A percentile compares a stretch with the other conserved stretches of the same genome.
Evolutionary conservation across 2,329 filamentous ascomycete species (phyloP).

Genomic region (Monosporascus sp.): DNA sequence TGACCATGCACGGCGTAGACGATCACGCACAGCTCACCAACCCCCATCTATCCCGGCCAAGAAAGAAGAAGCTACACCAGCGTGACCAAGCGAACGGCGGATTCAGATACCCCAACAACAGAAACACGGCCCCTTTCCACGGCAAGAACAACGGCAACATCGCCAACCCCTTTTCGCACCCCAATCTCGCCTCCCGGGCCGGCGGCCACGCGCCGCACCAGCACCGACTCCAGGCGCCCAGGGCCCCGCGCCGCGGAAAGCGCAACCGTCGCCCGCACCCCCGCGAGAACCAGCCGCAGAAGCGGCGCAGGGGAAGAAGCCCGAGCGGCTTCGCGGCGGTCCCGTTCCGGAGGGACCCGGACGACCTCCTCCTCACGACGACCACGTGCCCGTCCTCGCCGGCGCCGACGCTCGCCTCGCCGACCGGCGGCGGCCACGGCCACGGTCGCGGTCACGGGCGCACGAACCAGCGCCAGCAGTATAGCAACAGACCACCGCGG

Average conservation of each 20-base stretch:
- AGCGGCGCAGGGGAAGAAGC: too few species aligned
- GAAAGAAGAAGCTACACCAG: too few species aligned
- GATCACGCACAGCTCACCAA: neutral
- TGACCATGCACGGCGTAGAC: constrained; percentile 14
- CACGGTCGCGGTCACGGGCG: neutral
- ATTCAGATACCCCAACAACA: neutral
- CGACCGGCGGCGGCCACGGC: neutral
- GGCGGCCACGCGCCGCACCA: neutral
- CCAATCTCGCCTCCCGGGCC: neutral
- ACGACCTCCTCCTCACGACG: too few species aligned
- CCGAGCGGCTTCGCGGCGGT: too few species aligned
- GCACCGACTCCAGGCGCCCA: neutral
- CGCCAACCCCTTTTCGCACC: neutral
- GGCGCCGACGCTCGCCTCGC: neutral
- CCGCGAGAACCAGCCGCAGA: too few species aligned
- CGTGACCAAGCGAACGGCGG: too few species aligned
- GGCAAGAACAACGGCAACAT: neutral
- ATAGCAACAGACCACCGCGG: neutral
- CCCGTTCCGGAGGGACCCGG: too few species aligned
- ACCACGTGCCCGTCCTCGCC: neutral
- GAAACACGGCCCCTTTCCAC: neutral
- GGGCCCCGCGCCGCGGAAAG: too few species aligned
- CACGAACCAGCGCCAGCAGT: neutral
- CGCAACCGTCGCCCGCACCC: too few species aligned
- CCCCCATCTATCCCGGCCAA: neutral